Base-by-base conservation (phyloP, 768 basidiomycete species). In the Xerocomellus dryophilus region DNA sequence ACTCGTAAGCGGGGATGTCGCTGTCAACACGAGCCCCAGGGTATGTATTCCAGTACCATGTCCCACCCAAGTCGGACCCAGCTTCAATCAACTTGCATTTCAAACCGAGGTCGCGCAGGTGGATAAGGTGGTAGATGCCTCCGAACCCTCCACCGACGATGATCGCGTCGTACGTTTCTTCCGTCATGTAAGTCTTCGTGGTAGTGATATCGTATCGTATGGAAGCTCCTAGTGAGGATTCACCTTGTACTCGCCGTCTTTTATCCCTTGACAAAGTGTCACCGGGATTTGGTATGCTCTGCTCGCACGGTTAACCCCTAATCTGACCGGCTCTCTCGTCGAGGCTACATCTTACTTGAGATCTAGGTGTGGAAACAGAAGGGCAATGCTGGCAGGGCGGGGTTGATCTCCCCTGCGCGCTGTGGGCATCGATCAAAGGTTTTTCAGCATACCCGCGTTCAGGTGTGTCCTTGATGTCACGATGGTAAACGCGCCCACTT, bases 1-100 rank as follows among this genome's bases (percentile, higher is more conserved):
- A 52, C 23, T 50, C 54, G 32, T 61, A 61, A 4, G 9, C 15
- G 17, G 60, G 59, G 9, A 61, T 42, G 5, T 49, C 36, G 10
- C 50, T 53, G 20, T 63, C 61, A 5, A 50, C 47, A 15, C 57
- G 60, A 7, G 45, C 53, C 2, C 60, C 53, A 8, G 56, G 59
- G 42, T 54, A 60, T 4, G 36, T 60, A 25, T 54, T 60, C 59
- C 58, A 60, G 27, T 55, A 60, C 58, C 56, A 62, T 5, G 53
- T 58, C 0, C 61, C 61, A 7, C 61, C 61, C 11, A 61, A 20
- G 14, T 56, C 47, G 11, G 60, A 43, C 15, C 44, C 60, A 0
- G 47, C 47, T 14, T 61, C 60, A 23, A 39, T 52, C 3, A 59
- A 9, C 41, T 50, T 60, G 56, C 59, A 58, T 31, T 8, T 47